These are phyloP conservation scores for Chaetomiaceae sp. DNA, from an alignment of 2,329 filamentous ascomycete genomes.

Conservation along the genomic window DNA sequence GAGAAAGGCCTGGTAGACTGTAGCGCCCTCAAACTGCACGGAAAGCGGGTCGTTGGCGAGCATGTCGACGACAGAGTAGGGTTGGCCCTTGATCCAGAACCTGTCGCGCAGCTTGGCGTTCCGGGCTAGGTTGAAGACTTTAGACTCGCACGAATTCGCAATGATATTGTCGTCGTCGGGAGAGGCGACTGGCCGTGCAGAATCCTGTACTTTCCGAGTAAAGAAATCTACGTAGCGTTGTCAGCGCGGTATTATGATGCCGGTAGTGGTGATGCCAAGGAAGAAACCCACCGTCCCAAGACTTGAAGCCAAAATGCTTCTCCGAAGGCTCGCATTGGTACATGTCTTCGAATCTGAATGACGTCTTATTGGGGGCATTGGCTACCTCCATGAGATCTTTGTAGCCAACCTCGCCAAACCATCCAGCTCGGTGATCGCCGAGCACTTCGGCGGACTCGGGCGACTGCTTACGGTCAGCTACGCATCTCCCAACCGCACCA, in stretches of 20 bases:
- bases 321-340: conserved; percentile 55
- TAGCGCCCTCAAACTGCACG: conserved; percentile 56
- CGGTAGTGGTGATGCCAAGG: neutral
- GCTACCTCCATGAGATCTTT: conserved; percentile 49
- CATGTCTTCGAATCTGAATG: conserved; percentile 53
- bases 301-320: conserved; percentile 56
- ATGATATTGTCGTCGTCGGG: conserved; percentile 53
- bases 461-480: conserved; percentile 31
- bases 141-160: conserved; percentile 62
- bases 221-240: conserved; percentile 48
- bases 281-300: conserved; percentile 54
- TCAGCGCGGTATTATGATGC: conserved; percentile 3
- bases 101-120: conserved; percentile 52
- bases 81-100: conserved; percentile 68
- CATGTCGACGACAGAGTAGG: conserved; percentile 63
- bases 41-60: conserved; percentile 52
- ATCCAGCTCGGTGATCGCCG: conserved; percentile 42
- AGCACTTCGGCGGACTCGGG: conserved; percentile 52
- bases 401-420: conserved; percentile 50
- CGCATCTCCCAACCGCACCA: neutral
- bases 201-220: conserved; percentile 52
- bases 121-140: conserved; percentile 48
- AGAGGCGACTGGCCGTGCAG: conserved; percentile 53
- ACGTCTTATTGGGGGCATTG: conserved; percentile 41
- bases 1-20: conserved; percentile 67